Conservation (phyloP, 176 grass and related monocot species). For the sorghum (Sorghum bicolor) region DNA sequence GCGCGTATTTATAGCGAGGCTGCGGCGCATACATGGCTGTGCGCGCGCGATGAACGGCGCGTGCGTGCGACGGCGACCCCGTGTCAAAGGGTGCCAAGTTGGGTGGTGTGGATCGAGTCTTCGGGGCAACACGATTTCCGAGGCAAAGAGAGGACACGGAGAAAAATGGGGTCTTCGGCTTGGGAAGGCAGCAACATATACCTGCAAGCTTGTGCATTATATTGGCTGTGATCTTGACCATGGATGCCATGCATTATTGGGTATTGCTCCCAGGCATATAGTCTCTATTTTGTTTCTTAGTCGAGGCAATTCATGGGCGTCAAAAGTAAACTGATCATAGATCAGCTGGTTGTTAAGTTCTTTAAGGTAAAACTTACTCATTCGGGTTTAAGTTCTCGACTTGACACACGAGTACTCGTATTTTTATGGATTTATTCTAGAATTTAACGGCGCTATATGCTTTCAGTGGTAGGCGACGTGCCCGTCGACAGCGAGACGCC, state of each 20-base stretch:
- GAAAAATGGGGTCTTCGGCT: slow-evolving; percentile 12
- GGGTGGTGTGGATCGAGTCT: neutral
- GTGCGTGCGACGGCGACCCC: neutral
- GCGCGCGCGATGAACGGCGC: neutral
- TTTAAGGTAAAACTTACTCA: too few relatives aligned
- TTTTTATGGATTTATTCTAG: too few relatives aligned
- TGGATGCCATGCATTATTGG: neutral
- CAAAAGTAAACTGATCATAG: too few relatives aligned
- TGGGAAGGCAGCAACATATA: neutral
- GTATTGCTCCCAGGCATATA: too few relatives aligned
- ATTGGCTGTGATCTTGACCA: slow-evolving; percentile 10
- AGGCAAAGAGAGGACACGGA: neutral
- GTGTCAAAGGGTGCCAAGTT: neutral
- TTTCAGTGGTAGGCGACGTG: too few relatives aligned
- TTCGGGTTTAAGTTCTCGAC: too few relatives aligned
- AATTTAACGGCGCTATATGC: too few relatives aligned
- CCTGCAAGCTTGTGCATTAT: neutral
- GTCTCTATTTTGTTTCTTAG: too few relatives aligned
- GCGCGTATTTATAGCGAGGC: neutral
- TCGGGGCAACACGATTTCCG: neutral
- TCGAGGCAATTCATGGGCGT: too few relatives aligned
- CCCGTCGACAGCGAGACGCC: too few relatives aligned
- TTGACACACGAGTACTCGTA: too few relatives aligned
- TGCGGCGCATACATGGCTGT: neutral
- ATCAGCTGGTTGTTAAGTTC: too few relatives aligned